These are phyloP conservation scores for Pichia kluyveri DNA, from an alignment of 805 yeast genomes.

Conservation along the genomic window DNA sequence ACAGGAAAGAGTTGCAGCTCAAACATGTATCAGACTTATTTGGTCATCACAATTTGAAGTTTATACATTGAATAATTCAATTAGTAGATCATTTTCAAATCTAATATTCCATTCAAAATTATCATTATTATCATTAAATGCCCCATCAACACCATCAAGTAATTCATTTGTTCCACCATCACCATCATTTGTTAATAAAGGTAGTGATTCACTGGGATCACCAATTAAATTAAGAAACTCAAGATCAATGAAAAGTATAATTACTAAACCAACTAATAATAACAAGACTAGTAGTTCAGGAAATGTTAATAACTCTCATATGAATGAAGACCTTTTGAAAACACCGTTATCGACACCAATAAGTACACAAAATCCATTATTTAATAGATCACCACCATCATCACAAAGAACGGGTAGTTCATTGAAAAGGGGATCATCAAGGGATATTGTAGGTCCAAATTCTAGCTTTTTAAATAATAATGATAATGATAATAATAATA, in stretches of 20 bases:
- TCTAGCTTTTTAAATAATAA: not conserved
- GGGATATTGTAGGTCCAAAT: not conserved
- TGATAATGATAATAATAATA: not conserved
- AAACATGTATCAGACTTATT: conserved; percentile 7
- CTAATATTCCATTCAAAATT: conserved; percentile 4
- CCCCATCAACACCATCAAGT: not conserved
- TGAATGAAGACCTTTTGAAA: too few relatives aligned
- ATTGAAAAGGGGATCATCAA: not conserved
- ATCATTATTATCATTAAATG: conserved; percentile 1
- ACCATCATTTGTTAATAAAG: conserved; percentile 3
- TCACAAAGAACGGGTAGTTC: not conserved
- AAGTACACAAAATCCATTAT: not conserved
- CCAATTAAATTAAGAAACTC: conserved; percentile 6
- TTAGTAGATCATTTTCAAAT: conserved; percentile 8
- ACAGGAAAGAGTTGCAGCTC: conserved; percentile 11
- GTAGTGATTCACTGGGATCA: conserved; percentile 1
- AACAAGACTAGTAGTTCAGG: not conserved
- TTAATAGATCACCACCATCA: not conserved
- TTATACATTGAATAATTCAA: conserved; percentile 5
- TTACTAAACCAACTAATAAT: not conserved
- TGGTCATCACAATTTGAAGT: conserved; percentile 10
- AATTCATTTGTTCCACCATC: conserved; percentile 9
- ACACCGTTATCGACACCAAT: not conserved
- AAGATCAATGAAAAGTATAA: conserved; percentile 2
- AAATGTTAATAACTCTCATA: not conserved